phyloP scores from a whole-genome alignment of 2,329 filamentous ascomycete genomes.

The Whalleya microplaca region DNA sequence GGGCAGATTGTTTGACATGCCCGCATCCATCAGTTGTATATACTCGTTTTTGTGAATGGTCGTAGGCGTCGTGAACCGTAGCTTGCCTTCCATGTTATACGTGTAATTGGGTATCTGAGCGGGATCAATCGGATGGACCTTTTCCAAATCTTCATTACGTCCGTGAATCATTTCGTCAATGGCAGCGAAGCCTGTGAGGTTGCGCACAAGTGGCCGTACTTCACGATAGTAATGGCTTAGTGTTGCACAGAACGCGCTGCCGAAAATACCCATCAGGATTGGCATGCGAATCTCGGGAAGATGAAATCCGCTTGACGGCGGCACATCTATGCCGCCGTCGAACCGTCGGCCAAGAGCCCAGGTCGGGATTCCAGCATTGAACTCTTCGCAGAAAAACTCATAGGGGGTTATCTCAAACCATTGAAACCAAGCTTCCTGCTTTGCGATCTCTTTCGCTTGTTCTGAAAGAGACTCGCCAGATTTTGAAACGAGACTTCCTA shows the following conservation, averaged over 20 bases:
- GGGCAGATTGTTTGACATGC: constrained; percentile 97
- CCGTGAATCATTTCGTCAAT: constrained; percentile 84
- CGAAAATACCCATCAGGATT: constrained; percentile 90
- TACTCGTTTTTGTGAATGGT: constrained; percentile 73
- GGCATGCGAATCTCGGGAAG: constrained; percentile 85
- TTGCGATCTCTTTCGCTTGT: constrained; percentile 55
- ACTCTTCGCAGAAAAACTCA: constrained; percentile 93
- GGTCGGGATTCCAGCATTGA: constrained; percentile 87
- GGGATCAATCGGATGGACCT: constrained; percentile 93
- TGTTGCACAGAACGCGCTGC: constrained; percentile 94
- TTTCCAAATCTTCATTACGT: constrained; percentile 81
- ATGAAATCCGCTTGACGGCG: constrained; percentile 67
- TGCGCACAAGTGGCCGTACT: constrained; percentile 78
- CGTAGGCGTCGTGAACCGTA: constrained; percentile 78
- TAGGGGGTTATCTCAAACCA: constrained; percentile 97
- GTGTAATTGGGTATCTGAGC: constrained; percentile 89
- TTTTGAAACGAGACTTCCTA: constrained; percentile 48
- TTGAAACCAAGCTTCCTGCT: constrained; percentile 86
- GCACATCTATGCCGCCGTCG: constrained; percentile 68
- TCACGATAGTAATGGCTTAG: constrained; percentile 96
- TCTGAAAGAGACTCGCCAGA: constrained; percentile 45
- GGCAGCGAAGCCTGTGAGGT: constrained; percentile 72
- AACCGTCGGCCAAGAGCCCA: constrained; percentile 91
- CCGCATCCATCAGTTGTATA: constrained; percentile 90
- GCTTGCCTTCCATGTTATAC: constrained; percentile 74